Percentiles rank a stretch among this genome's conserved stretches.
Evolutionary conservation across 805 yeast species (phyloP).

Genomic region (Metschnikowia aberdeeniae): DNA sequence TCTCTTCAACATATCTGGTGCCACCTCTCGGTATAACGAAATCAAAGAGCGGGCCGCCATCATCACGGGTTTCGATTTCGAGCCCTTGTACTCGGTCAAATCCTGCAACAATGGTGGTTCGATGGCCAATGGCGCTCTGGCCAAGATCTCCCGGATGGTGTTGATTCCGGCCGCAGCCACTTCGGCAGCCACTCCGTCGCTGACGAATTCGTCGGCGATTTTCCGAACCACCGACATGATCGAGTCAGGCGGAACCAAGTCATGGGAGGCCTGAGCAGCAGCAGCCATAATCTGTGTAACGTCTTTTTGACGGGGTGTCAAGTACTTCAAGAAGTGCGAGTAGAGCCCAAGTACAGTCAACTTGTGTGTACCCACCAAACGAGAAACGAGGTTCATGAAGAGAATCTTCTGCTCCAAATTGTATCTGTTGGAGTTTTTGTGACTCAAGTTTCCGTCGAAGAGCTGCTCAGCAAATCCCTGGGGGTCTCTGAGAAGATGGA

Average conservation of each 20-base stretch:
- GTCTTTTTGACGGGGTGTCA: slow-evolving; percentile 90
- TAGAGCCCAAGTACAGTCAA: slow-evolving; percentile 85
- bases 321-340: slow-evolving; percentile 80
- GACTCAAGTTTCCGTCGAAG: slow-evolving; percentile 66
- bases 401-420: slow-evolving; percentile 85
- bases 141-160: slow-evolving; percentile 86
- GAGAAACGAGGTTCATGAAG: slow-evolving; percentile 80
- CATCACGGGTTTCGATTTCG: slow-evolving; percentile 89
- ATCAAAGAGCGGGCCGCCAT: slow-evolving; percentile 91
- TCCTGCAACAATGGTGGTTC: slow-evolving; percentile 86
- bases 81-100: slow-evolving; percentile 82
- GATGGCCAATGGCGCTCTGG: slow-evolving; percentile 93
- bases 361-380: slow-evolving; percentile 93
- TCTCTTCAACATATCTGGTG: slow-evolving; percentile 88
- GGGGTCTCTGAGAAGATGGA: slow-evolving; percentile 91
- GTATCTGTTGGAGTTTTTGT: slow-evolving; percentile 65
- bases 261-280: slow-evolving; percentile 94
- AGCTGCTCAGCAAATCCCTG: slow-evolving; percentile 93
- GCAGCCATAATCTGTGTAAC: slow-evolving; percentile 98
- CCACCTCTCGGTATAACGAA: slow-evolving; percentile 84
- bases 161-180: slow-evolving; percentile 98
- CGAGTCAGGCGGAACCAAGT: slow-evolving; percentile 93
- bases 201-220: slow-evolving; percentile 94
- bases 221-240: slow-evolving; percentile 77
- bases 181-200: slow-evolving; percentile 97